Base-by-base conservation (phyloP, 108 stramenopile species). In the Epithemia pelagica region DNA sequence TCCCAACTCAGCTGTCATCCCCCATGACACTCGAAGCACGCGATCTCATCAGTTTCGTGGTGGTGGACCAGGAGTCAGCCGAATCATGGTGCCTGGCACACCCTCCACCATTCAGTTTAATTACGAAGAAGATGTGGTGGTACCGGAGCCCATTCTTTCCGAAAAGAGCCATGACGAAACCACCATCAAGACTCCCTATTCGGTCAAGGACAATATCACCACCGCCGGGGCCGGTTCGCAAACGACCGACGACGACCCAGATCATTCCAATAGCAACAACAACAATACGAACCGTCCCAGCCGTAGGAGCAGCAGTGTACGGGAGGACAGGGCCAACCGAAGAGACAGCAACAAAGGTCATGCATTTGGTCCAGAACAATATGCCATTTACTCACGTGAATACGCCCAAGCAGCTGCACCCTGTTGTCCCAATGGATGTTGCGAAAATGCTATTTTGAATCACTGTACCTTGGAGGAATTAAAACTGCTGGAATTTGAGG, bases 341-440 rank as follows among this genome's bases (percentile, higher is more conserved):
- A 15, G 15, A 10, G 10, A 46, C 5, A 46, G 37, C 37, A 46
- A 46, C 37, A 46, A 46, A 46, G 37, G 37, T 10, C 37, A 46
- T 46, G 37, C 37, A 46, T 85, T 86, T 75, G 91, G 91, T 8
- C 91, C 91, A 5, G 90, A 88, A 62, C 90, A 91, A 62, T 82
- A 84, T 23, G 86, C 90, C 59, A 78, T 90, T 21, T 94, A 91
- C 64, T 79, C 80, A 52, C 66, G 93, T 26, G 93, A 94, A 72
- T 88, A 91, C 66, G 93, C 93, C 8, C 88, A 89, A 57, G 80
- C 84, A 31, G 88, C 89, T 22, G 86, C 88, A 8, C 83, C 77
- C 21, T 85, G 89, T 60, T 90, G 89, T 64, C 93, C 93, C 0
- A 67, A 87, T 63, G 90, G 93, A 15, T 91, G 86, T 71, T 73